Percentiles rank a stretch among this genome's conserved stretches.
Evolutionary conservation across 2,329 filamentous ascomycete genomes (phyloP).

Genomic region (Cryphonectria naterciae): DNA sequence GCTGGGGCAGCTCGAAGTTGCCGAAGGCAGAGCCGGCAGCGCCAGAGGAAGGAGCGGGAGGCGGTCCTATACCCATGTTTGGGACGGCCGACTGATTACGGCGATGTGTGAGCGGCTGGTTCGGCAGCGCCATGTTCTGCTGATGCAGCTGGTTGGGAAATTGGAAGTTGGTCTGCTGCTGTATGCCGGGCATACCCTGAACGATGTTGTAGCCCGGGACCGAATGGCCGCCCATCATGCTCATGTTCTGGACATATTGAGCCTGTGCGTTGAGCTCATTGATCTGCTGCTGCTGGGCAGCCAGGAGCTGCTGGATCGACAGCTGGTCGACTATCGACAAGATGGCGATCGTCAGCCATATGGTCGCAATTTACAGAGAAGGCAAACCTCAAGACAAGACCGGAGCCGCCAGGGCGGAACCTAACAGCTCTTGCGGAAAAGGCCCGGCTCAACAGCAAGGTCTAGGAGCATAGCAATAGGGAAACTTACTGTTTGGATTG

Average conservation of each 20-base stretch:
- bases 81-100: slow-evolving; percentile 97
- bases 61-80: slow-evolving; percentile 85
- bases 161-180: slow-evolving; percentile 83
- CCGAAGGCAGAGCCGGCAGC: slow-evolving; percentile 78
- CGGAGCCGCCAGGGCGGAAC: not conserved
- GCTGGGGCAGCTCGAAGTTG: slow-evolving; percentile 71
- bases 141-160: slow-evolving; percentile 80
- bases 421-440: not conserved
- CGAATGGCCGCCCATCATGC: slow-evolving; percentile 83
- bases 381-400: not conserved
- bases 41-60: slow-evolving; percentile 90
- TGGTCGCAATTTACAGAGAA: not conserved
- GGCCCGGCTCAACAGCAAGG: not conserved
- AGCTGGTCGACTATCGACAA: slow-evolving; percentile 83
- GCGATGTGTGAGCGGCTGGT: slow-evolving; percentile 83
- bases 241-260: slow-evolving; percentile 97
- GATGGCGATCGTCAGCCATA: slow-evolving; percentile 22
- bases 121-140: slow-evolving; percentile 75
- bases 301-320: slow-evolving; percentile 71
- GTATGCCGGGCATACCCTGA: slow-evolving; percentile 80
- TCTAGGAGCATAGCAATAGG: slow-evolving; percentile 13
- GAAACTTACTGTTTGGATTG: slow-evolving; percentile 65
- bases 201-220: slow-evolving; percentile 77
- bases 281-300: slow-evolving; percentile 68
- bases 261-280: slow-evolving; percentile 81